Evolutionary conservation across 2,329 filamentous ascomycete genomes (phyloP).

Genomic region (Diaporthe sp.): DNA sequence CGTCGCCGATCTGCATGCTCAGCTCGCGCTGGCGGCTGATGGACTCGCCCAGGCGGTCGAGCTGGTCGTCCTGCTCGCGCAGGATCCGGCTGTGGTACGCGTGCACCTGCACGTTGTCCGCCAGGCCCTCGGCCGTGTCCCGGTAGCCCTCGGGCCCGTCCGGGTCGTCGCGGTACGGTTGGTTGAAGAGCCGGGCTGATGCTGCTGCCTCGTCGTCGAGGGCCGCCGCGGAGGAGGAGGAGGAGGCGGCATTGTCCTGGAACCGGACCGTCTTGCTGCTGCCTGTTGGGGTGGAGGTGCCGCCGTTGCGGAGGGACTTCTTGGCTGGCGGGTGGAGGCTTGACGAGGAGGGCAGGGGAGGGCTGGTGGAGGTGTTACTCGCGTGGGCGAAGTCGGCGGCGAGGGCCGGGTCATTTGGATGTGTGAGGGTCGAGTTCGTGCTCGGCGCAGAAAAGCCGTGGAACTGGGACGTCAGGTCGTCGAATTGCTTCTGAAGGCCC

Average conservation of each 20-base stretch:
- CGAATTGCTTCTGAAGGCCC: constrained; percentile 79
- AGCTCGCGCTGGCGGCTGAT: constrained; percentile 93
- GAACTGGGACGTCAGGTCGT: constrained; percentile 86
- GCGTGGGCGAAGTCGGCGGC: constrained; percentile 76
- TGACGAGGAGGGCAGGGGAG: constrained; percentile 57
- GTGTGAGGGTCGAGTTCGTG: constrained; percentile 65
- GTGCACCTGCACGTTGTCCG: constrained; percentile 86
- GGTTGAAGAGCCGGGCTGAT: constrained; percentile 62
- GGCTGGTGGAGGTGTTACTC: constrained; percentile 54
- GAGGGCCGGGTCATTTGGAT: constrained; percentile 76
- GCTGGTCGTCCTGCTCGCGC: constrained; percentile 90
- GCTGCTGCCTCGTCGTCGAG: constrained; percentile 72
- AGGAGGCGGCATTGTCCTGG: constrained; percentile 75
- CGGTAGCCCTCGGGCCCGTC: constrained; percentile 68
- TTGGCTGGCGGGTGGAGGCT: constrained; percentile 44
- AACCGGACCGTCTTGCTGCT: constrained; percentile 89
- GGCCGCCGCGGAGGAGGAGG: constrained; percentile 46
- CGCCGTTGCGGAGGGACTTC: constrained; percentile 50
- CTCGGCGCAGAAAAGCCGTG: constrained; percentile 71
- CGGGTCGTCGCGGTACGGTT: constrained; percentile 80
- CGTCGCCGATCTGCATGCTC: constrained; percentile 95
- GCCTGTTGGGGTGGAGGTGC: constrained; percentile 44
- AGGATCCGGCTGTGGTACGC: constrained; percentile 85
- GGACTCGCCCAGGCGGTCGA: constrained; percentile 88
- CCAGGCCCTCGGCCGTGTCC: constrained; percentile 71